A percentile compares a stretch with the other conserved stretches of the same genome.
Conservation (phyloP, 495 filamentous ascomycete genomes). For the Haplographium delicatum region DNA sequence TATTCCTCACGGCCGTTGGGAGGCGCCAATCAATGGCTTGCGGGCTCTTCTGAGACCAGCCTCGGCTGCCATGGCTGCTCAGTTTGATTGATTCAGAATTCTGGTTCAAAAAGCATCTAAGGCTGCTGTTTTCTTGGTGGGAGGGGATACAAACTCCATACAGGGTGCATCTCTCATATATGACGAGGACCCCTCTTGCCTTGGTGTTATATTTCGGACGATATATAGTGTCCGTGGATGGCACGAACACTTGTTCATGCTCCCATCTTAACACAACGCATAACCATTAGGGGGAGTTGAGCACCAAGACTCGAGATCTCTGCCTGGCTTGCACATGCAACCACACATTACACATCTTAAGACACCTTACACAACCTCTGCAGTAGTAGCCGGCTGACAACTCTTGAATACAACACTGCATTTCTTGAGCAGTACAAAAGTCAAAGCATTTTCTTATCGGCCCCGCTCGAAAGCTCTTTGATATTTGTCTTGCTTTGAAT, state of each 20-base stretch:
- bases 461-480: too few relatives aligned
- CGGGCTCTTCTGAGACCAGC: not conserved
- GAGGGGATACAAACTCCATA: not conserved
- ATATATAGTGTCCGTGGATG: not conserved
- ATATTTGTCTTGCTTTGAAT: too few relatives aligned
- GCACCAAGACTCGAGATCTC: not conserved
- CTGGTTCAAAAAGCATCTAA: not conserved
- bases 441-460: too few relatives aligned
- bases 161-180: not conserved
- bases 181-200: not conserved
- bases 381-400: not conserved
- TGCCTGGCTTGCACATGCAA: not conserved
- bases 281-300: too few relatives aligned
- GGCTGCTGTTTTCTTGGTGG: not conserved
- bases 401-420: not conserved
- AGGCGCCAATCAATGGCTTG: conserved; percentile 4
- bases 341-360: not conserved
- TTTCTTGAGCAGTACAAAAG: not conserved
- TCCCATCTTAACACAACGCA: not conserved
- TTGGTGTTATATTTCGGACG: too few relatives aligned
- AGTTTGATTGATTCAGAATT: not conserved
- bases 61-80: not conserved
- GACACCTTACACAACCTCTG: not conserved
- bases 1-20: not conserved
- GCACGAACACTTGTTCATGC: not conserved